Evolutionary conservation across 495 filamentous ascomycete species (phyloP), one percentile per base, ranked within the genome.

Genomic region (Lichina pygmaea): DNA sequence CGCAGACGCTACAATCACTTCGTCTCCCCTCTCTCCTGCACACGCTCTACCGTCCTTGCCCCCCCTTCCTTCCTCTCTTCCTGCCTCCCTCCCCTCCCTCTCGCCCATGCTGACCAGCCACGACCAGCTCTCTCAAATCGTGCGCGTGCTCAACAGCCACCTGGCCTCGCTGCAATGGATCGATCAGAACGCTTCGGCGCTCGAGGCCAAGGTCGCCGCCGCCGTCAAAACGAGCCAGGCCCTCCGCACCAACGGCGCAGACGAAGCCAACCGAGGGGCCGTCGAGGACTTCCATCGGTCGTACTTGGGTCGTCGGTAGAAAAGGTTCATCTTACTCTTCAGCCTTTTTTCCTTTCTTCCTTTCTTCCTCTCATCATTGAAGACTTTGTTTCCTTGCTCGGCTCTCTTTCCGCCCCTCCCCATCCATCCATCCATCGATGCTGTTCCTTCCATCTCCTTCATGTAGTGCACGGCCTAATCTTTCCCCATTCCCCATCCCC

Each of bases 111-210:
- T 37, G 33, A 50, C 38, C 8, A n/a, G n/a, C 2, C 31, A 16
- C 30, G 11, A 44, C 42, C 50, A 94, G 83, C 70, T 97, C 53
- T 85, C 81, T 32, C 78, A 89, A 56, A 91, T 97, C 52, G 84
- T 97, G 42, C 76, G 76, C 44, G 82, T 97, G 39, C 74, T 97
- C 46, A 97, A 97, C 57, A 71, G 78, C 40, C 89, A 97, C 57
- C 71, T 95, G 37, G 68, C 72, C 12, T 78, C 86, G 54, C 66
- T 97, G 42, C 85, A 94, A 60, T 73, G 77, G 63, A 92, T 97
- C 56, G 86, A 97, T 57, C 70, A 73, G 45, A 81, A 81, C 46
- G 78, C 86, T 12, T 66, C 69, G n/a, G 72, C 75, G 10, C 67
- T 94, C 16, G 77, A 85, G 55, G 63, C 68, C 38, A 86, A 86